Evolutionary conservation across 1,284 basidiomycete species (phyloP).

Genomic region (Tylopilus sp.): DNA sequence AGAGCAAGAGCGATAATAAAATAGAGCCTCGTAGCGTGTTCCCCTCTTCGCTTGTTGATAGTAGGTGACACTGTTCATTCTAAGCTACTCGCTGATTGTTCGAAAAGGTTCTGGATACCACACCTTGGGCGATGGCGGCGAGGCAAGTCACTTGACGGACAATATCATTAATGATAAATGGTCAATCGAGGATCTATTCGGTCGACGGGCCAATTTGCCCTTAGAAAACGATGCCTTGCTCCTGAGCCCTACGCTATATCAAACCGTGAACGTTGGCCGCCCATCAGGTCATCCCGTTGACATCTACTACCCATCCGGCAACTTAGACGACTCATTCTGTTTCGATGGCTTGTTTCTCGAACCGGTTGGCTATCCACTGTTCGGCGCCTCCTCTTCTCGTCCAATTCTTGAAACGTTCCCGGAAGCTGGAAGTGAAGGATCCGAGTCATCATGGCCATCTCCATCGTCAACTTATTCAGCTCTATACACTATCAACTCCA

Average conservation of each 20-base stretch:
- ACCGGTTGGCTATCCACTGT: conserved; percentile 9
- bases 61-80: conserved; percentile 13
- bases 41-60: conserved; percentile 4
- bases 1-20: not conserved
- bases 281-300: conserved; percentile 3
- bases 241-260: conserved; percentile 4
- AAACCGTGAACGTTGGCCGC: not conserved
- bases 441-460: conserved; percentile 27
- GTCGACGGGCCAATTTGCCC: conserved; percentile 6
- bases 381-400: conserved; percentile 8
- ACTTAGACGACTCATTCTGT: conserved; percentile 5
- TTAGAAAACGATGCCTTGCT: conserved; percentile 1
- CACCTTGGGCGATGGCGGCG: not conserved
- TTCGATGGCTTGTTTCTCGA: conserved; percentile 7
- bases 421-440: conserved; percentile 16
- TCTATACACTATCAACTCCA: conserved; percentile 10
- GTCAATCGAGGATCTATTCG: conserved; percentile 4
- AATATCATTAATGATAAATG: conserved; percentile 1
- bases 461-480: conserved; percentile 25
- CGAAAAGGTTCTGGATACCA: conserved; percentile 12
- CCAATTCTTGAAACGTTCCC: conserved; percentile 15
- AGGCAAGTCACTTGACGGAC: not conserved
- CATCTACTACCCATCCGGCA: conserved; percentile 2
- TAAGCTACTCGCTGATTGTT: conserved; percentile 9
- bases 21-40: conserved; percentile 10